Evolutionary conservation across 1,139 yeast genomes (phyloP), one percentile per base, ranked within the genome.

Genomic region (Zygosaccharomyces pseudobailii): DNA sequence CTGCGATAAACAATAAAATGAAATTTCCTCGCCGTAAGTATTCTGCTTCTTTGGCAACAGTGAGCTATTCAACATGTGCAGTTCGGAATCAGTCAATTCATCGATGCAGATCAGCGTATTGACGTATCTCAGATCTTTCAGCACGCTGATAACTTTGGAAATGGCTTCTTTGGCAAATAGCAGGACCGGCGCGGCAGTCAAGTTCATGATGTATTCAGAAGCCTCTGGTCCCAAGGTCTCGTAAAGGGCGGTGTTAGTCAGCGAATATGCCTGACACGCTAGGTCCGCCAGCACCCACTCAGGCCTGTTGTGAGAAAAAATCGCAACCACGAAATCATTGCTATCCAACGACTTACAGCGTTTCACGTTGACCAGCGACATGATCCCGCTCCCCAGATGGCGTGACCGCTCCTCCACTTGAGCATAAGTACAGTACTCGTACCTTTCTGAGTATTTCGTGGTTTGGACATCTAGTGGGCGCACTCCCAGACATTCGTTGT

Each of bases 141-240:
- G 59, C 35, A 80, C 62, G 35, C 62, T 59, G 38, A 79, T 61
- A 30, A 80, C 63, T 38, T 62, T 65, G 24, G 70, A 69, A 47
- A 80, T 59, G 56, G 78, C 78, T 24, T 73, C 75, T 54, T 73
- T 68, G 17, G 80, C 72, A 46, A 72, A 71, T 36, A 76, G 70
- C n/a, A 80, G 66, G 4, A 81, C 74, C 3, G 85, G 85, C 7
- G 79, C 64, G 54, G 79, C 77, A 4, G 84, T 78, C 49, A 79
- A 60, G 45, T 73, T 72, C 65, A 82, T 67, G 52, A 82, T 82
- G 60, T 79, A 79, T 54, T 72, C 72, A 2, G 85, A 74, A 5
- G 87, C 73, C 28, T 72, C 74, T 1, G 80, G 75, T 1, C 87
- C 87, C 57, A 82, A 67, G 3, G 87, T 80, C 54, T 82, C 84